Evolutionary conservation across 805 yeast species (phyloP).

Genomic region (Metschnikowia proteae): DNA sequence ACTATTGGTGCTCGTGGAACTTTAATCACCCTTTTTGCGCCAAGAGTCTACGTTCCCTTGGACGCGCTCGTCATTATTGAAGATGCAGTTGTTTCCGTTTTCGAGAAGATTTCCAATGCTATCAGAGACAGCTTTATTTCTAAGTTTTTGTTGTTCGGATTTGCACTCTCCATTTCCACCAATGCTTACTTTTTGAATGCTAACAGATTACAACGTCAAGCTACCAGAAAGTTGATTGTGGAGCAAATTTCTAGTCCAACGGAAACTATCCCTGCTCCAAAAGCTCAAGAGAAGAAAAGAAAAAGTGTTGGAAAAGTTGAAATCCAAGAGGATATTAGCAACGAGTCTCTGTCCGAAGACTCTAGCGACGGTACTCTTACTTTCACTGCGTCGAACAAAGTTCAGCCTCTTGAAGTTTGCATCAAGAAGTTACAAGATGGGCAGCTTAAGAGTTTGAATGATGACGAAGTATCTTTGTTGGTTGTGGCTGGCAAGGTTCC

Average conservation of each 20-base stretch:
- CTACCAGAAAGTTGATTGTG: constrained; percentile 39
- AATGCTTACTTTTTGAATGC: constrained; percentile 85
- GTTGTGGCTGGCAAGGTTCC: constrained; percentile 79
- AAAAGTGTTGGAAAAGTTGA: not conserved
- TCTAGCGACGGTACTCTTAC: constrained; percentile 19
- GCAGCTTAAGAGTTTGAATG: constrained; percentile 55
- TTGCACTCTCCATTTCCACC: constrained; percentile 71
- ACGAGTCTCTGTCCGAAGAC: constrained; percentile 7
- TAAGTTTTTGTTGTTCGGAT: constrained; percentile 67
- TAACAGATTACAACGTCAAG: constrained; percentile 61
- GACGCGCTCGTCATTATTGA: constrained; percentile 57
- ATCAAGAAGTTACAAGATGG: constrained; percentile 66
- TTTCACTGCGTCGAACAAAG: constrained; percentile 19
- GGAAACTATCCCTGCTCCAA: constrained; percentile 1
- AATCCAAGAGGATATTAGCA: not conserved
- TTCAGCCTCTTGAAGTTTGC: constrained; percentile 61
- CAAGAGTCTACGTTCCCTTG: constrained; percentile 55
- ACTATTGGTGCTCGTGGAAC: constrained; percentile 47
- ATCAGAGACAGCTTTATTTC: constrained; percentile 78
- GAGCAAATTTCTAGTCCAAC: constrained; percentile 35
- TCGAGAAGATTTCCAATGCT: constrained; percentile 58
- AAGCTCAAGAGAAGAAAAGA: constrained; percentile 1
- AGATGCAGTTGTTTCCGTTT: constrained; percentile 49
- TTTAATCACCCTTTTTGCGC: constrained; percentile 55
- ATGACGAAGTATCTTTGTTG: constrained; percentile 71